phyloP scores from a whole-genome alignment of 2,329 filamentous ascomycete genomes.

The Hirsutella rhossiliensis region DNA sequence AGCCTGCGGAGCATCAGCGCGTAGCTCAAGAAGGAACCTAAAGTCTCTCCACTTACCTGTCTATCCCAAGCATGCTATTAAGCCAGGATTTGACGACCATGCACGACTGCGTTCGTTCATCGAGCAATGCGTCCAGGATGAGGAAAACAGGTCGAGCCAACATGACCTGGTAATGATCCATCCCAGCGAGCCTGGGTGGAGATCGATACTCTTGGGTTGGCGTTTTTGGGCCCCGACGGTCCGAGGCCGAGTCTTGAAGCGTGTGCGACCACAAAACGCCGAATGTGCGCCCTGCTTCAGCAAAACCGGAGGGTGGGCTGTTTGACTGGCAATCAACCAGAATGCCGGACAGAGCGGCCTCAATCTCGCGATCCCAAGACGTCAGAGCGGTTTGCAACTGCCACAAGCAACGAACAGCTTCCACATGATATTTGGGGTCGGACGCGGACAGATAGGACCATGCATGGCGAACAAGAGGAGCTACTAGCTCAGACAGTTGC shows the following conservation, averaged over 20 bases:
- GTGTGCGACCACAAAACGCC: constrained; percentile 74
- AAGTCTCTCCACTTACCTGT: constrained; percentile 35
- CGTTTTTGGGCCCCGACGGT: constrained; percentile 37
- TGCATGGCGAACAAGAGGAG: constrained; percentile 55
- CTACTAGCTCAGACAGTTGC: constrained; percentile 51
- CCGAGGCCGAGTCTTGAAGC: constrained; percentile 44
- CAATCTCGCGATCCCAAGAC: constrained; percentile 57
- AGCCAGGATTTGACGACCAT: constrained; percentile 75
- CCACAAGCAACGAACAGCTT: constrained; percentile 79
- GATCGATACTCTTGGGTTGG: constrained; percentile 21
- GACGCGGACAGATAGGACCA: constrained; percentile 76
- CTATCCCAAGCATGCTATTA: constrained; percentile 49
- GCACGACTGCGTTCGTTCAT: constrained; percentile 61
- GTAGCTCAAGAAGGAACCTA: background rate
- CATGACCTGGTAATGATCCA: constrained; percentile 58
- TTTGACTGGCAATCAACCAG: constrained; percentile 42
- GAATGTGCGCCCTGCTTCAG: constrained; percentile 58
- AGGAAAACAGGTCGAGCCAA: constrained; percentile 72
- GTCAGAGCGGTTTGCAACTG: constrained; percentile 66
- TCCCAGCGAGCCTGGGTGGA: constrained; percentile 35
- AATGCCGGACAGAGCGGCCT: constrained; percentile 61
- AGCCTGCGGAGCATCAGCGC: constrained; percentile 28
- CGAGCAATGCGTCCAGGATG: constrained; percentile 64
- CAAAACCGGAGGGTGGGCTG: constrained; percentile 19
- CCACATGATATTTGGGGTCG: constrained; percentile 86